phyloP scores from a whole-genome alignment of 169 alveolate genomes.

The Amoebophrya sp. region DNA sequence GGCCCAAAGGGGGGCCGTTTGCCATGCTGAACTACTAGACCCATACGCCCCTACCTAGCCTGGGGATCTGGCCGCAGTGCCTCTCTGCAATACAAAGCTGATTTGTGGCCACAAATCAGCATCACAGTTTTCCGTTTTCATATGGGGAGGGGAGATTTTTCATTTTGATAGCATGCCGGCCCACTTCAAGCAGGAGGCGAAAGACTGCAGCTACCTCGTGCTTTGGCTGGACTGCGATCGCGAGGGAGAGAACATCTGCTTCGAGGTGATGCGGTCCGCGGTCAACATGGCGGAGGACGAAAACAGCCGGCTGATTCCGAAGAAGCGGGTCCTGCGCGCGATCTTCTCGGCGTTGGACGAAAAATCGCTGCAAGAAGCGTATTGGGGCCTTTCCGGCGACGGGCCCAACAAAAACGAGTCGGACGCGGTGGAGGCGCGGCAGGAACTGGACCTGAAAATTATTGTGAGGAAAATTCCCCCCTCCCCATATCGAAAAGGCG shows the following conservation, averaged over 20 bases:
- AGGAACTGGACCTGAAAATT: conserved; percentile 90
- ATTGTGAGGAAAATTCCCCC: no score
- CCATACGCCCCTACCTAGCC: no score
- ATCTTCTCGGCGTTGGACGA: background rate
- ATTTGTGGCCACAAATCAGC: no score
- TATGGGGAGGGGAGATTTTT: no score
- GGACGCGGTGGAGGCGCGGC: conserved; percentile 93
- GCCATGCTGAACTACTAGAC: no score
- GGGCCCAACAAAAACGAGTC: conserved; percentile 75
- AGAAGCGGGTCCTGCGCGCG: background rate
- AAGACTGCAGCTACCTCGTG: conserved; percentile 75
- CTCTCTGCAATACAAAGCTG: no score
- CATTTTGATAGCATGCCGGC: conserved; percentile 59
- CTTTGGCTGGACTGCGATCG: conserved; percentile 99
- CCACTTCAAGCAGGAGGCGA: conserved; percentile 78
- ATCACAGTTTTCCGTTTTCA: no score
- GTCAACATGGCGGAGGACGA: background rate
- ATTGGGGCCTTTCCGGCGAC: background rate
- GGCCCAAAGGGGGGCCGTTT: no score
- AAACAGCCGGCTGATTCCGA: background rate
- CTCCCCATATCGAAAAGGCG: no score
- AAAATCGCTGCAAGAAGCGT: background rate
- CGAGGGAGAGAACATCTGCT: conserved; percentile 99
- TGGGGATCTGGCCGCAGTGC: no score
- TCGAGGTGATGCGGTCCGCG: conserved; percentile 83